phyloP scores from a whole-genome alignment of 495 filamentous ascomycete genomes.

The Penicillium psychrofluorescens region DNA sequence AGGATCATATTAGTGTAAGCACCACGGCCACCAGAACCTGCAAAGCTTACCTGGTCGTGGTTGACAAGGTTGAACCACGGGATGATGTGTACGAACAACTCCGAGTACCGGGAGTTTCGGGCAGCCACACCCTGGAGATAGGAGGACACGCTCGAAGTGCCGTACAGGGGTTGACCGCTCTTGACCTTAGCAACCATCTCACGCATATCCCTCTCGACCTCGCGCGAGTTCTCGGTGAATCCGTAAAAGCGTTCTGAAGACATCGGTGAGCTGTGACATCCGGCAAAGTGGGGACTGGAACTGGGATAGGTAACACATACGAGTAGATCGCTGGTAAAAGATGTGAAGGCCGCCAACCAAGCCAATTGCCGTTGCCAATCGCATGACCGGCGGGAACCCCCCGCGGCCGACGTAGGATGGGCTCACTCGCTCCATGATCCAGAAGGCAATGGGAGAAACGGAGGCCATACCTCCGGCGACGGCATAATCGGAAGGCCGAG shows the following conservation, averaged over 20 bases:
- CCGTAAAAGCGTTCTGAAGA: slow-evolving; percentile 75
- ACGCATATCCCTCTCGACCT: slow-evolving; percentile 91
- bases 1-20: slow-evolving; percentile 9
- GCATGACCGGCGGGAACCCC: slow-evolving; percentile 76
- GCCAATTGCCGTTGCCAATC: slow-evolving; percentile 64
- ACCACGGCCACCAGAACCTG: too few species aligned
- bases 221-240: slow-evolving; percentile 81
- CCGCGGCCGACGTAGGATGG: slow-evolving; percentile 75
- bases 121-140: slow-evolving; percentile 92
- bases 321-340: slow-evolving; percentile 66
- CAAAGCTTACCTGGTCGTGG: slow-evolving; percentile 61
- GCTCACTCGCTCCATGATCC: slow-evolving; percentile 70
- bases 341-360: slow-evolving; percentile 67
- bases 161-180: slow-evolving; percentile 84
- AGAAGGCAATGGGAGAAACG: slow-evolving; percentile 63
- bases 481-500: slow-evolving; percentile 73
- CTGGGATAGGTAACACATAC: slow-evolving; percentile 29
- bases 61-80: slow-evolving; percentile 99
- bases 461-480: slow-evolving; percentile 58
- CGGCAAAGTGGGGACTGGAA: background rate
- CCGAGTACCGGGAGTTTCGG: slow-evolving; percentile 85
- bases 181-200: slow-evolving; percentile 98
- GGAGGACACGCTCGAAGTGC: slow-evolving; percentile 63
- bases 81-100: slow-evolving; percentile 70
- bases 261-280: slow-evolving; percentile 9